Evolutionary conservation across 2,329 filamentous ascomycete species (phyloP).

Genomic region (Zalaria obscura): DNA sequence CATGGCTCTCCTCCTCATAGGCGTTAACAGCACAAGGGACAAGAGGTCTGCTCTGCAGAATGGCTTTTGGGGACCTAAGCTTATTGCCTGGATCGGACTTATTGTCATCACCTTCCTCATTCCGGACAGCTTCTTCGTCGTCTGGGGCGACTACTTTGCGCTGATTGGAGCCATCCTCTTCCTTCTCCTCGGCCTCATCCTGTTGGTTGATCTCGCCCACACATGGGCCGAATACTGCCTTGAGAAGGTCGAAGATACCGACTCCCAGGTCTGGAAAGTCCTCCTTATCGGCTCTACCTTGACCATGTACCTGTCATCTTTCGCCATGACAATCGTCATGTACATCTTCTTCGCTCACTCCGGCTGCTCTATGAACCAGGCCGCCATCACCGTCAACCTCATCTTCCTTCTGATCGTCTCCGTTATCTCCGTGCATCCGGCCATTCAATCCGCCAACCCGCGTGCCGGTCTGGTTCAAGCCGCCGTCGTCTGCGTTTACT

Average conservation of each 20-base stretch:
- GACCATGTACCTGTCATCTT: slow-evolving; percentile 79
- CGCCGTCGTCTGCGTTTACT: slow-evolving; percentile 94
- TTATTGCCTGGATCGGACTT: slow-evolving; percentile 75
- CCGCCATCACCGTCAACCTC: slow-evolving; percentile 81
- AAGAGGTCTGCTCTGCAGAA: slow-evolving; percentile 83
- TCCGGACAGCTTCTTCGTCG: slow-evolving; percentile 83
- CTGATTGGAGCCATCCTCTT: slow-evolving; percentile 84
- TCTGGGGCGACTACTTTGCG: slow-evolving; percentile 91
- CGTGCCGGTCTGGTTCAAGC: slow-evolving; percentile 93
- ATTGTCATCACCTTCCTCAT: slow-evolving; percentile 91
- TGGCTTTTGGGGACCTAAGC: slow-evolving; percentile 97
- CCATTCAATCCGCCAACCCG: slow-evolving; percentile 80
- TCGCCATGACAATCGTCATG: slow-evolving; percentile 92
- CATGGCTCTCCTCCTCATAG: slow-evolving; percentile 70
- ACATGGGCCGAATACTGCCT: slow-evolving; percentile 96
- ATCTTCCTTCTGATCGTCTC: slow-evolving; percentile 70
- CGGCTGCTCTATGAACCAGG: slow-evolving; percentile 89
- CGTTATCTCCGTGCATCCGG: slow-evolving; percentile 74
- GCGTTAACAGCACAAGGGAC: slow-evolving; percentile 76
- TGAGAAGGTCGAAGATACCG: slow-evolving; percentile 77
- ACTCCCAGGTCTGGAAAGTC: slow-evolving; percentile 72
- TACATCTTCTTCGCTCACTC: slow-evolving; percentile 85
- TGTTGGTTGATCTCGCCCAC: slow-evolving; percentile 89
- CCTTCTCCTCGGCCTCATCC: slow-evolving; percentile 77
- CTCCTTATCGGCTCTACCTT: slow-evolving; percentile 85